Percentiles rank a stretch among this genome's conserved stretches.
phyloP scores from a whole-genome alignment of 2,329 filamentous ascomycete species.

The Aspergillus jensenii region DNA sequence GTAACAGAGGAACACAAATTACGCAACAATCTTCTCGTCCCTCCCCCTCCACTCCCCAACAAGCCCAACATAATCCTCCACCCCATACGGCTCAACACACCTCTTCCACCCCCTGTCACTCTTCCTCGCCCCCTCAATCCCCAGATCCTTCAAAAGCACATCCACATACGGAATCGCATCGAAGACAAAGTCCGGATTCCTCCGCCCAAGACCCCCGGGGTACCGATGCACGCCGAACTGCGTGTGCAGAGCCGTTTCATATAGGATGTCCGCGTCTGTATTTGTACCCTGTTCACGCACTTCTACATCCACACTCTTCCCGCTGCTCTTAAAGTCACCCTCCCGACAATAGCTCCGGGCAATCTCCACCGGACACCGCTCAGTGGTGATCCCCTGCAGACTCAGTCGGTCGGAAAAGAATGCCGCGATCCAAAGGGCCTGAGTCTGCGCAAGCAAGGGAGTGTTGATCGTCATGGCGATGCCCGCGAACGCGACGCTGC shows the following conservation, averaged over 20 bases:
- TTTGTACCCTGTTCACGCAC: no score
- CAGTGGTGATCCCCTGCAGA: constrained; percentile 16
- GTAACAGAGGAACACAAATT: not conserved
- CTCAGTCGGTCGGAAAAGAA: constrained; percentile 59
- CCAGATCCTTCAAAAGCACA: constrained; percentile 65
- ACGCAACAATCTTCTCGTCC: not conserved
- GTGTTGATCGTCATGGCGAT: constrained; percentile 49
- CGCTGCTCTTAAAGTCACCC: not conserved
- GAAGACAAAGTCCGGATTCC: constrained; percentile 66
- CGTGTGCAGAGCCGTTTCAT: constrained; percentile 62
- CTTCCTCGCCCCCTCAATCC: constrained; percentile 50
- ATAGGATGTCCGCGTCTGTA: constrained; percentile 38
- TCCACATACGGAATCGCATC: constrained; percentile 75
- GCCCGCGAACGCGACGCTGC: constrained; percentile 52
- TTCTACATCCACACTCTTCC: no score
- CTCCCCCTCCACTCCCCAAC: constrained; percentile 40
- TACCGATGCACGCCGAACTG: constrained; percentile 71
- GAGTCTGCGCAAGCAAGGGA: constrained; percentile 45
- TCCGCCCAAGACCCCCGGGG: constrained; percentile 57
- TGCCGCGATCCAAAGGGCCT: constrained; percentile 64
- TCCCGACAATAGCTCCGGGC: no score
- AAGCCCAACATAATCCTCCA: constrained; percentile 42
- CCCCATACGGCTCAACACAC: constrained; percentile 39
- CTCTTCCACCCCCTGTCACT: constrained; percentile 25
- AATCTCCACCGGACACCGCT: constrained; percentile 22